Evolutionary conservation across 2,329 filamentous ascomycete species (phyloP), one percentile per base, ranked within the genome.

Genomic region (Tothia fuscella): DNA sequence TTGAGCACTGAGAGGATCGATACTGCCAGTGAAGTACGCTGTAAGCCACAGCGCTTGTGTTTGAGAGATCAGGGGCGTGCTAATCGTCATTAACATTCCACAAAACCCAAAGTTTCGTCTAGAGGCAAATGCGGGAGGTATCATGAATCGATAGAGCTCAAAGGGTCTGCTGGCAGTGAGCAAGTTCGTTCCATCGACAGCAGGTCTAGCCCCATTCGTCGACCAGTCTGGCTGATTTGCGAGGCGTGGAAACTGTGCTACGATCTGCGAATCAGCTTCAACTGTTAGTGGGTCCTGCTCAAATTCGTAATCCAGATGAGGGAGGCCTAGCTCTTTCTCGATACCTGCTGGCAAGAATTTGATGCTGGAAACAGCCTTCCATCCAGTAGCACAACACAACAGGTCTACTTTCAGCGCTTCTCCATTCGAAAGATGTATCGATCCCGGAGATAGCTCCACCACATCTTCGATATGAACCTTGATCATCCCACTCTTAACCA

Each of bases 11-110:
- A 33, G 3, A 4, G 28, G 26, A 41, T 61, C 55, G 6, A 82
- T 56, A 28, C 65, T 59, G 25, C 64, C 65, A 38, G 70, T 64
- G 20, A 88, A 71, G 53, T 76, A 85, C 0, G 81, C 78, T 0
- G 68, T 64, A 22, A 80, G 60, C 64, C 64, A 67, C 1, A 66
- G 54, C 0, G 53, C 56, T 51, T 67, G 63, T 0, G 61, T 49
- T n/a, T 58, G 53, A 9, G 63, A 63, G 42, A 53, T 56, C 6
- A 55, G 53, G 10, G 59, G 52, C 0, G 56, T 64, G 7, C 54
- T 56, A 25, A 66, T 56, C 1, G 53, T 58, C 17, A 54, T 54
- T 5, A 63, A 49, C 38, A 62, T 56, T 19, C 63, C 62, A 3
- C 58, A 56, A 44, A 66, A 66, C 3, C 60, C 63, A 10, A 67